Evolutionary conservation across 257 asterid genomes (phyloP).

Genomic region (Solanum sparsipilum): DNA sequence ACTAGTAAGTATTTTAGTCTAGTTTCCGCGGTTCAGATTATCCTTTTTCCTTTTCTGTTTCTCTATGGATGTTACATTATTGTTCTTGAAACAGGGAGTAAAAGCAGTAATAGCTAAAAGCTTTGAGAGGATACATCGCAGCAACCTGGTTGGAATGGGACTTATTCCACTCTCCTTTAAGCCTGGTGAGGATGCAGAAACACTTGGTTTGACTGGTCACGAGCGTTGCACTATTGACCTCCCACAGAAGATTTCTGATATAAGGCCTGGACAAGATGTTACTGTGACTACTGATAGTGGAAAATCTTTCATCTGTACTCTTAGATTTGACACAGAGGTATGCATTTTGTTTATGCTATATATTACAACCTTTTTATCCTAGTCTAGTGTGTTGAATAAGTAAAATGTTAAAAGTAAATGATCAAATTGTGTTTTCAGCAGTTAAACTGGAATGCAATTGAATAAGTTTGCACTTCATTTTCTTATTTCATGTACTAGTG

Average conservation of each 20-base stretch:
- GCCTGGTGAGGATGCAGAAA: conserved; percentile 76
- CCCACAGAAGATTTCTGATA: conserved; percentile 50
- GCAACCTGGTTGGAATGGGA: conserved; percentile 96
- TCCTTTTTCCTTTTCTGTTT: not conserved
- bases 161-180: conserved; percentile 85
- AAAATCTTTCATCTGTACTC: conserved; percentile 56
- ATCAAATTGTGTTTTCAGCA: not conserved
- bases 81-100: conserved; percentile 50
- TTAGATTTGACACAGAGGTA: conserved; percentile 91
- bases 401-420: not conserved
- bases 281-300: conserved; percentile 66
- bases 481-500: not conserved
- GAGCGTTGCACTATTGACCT: conserved; percentile 79
- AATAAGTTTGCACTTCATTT: not conserved
- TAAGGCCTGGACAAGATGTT: conserved; percentile 75
- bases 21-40: not conserved
- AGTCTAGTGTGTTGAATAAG: not conserved
- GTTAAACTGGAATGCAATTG: not conserved
- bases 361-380: not conserved
- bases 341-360: not conserved
- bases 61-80: not conserved
- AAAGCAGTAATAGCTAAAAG: conserved; percentile 94
- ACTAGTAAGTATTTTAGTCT: conserved; percentile 32
- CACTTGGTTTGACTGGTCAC: conserved; percentile 70
- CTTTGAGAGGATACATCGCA: conserved; percentile 91